Base-by-base conservation (phyloP, 345 rosid species). In the Boechera retrofracta region DNA sequence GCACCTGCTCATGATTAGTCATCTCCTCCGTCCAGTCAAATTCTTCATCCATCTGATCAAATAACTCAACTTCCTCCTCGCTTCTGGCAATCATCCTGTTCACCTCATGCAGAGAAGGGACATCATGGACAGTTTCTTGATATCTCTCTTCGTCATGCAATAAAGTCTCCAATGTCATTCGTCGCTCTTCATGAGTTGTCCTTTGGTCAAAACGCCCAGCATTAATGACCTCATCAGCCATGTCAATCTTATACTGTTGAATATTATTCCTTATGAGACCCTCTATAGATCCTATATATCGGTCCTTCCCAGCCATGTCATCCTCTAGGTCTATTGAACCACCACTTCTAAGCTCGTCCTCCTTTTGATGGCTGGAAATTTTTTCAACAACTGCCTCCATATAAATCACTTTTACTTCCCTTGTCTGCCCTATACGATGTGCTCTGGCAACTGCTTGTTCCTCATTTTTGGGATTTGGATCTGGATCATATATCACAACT, bases 401-500 rank as follows among this genome's bases (percentile, higher is more conserved):
- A 81, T 96, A 96, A 73, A 96, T 91, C 61, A 96, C 98, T 79
- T 93, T 96, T 29, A 96, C 99, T 84, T 93, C 99, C 79, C 99
- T 87, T 49, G 69, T 93, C 82, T 96, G 99, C 75, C 99, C 99
- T 81, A 93, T 96, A 75, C 99, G 96, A 75, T 96, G 99, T 67
- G 99, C 99, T 81, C 99, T 96, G 32, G 99, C 99, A 82, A 96
- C 98, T 63, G 99, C 99, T 78, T 96, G 99, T 76, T 96, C 99
- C 87, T 96, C 99, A 82, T 96, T 96, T 82, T 96, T 96, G 10
- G 99, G 99, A 82, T 96, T 96, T 52, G 99, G 98, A 85, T 96
- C 99, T 54, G 99, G 99, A 87, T 96, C 99, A 77, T 96, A 96
- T 73, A 96, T 96, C 76, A 96, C 83, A 69, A 96, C 99, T 7